Percentiles rank a stretch among this genome's conserved stretches.
phyloP scores from a whole-genome alignment of 129 eudicot species.

The Artemisia annua region DNA sequence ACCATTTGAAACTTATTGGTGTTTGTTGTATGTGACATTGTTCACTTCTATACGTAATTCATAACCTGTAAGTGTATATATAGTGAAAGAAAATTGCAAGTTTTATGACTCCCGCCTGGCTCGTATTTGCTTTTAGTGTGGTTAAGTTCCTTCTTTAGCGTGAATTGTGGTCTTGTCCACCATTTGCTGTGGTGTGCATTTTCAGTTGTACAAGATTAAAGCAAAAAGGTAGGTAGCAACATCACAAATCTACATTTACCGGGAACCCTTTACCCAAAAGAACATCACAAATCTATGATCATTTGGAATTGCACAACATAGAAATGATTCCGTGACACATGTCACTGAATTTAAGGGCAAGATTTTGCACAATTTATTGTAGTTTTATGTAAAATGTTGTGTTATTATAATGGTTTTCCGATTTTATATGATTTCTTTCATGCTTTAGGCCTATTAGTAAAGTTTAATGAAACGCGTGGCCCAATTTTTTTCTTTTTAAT shows the following conservation, averaged over 20 bases:
- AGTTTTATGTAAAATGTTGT: too few relatives aligned
- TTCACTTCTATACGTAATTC: conserved; percentile 11
- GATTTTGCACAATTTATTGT: too few relatives aligned
- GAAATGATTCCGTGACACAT: not conserved
- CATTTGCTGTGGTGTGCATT: not conserved
- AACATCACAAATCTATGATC: too few relatives aligned
- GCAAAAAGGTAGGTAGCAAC: not conserved
- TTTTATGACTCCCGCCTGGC: not conserved
- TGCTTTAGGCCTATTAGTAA: too few relatives aligned
- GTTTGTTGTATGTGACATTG: conserved; percentile 7
- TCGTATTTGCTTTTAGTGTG: not conserved
- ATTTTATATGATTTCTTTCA: too few relatives aligned
- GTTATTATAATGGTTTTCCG: too few relatives aligned
- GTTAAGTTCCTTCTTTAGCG: not conserved
- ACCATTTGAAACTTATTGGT: conserved; percentile 15
- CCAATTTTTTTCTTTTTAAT: too few relatives aligned
- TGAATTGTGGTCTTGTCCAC: not conserved
- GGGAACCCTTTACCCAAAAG: too few relatives aligned
- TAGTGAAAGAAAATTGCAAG: not conserved
- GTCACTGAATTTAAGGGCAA: too few relatives aligned
- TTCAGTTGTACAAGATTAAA: not conserved
- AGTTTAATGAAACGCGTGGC: too few relatives aligned
- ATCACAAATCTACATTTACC: too few relatives aligned
- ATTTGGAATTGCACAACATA: too few relatives aligned
- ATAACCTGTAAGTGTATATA: not conserved